Evolutionary conservation across 805 yeast genomes (phyloP), one percentile per base, ranked within the genome.

Genomic region (Hanseniaspora lindneri): DNA sequence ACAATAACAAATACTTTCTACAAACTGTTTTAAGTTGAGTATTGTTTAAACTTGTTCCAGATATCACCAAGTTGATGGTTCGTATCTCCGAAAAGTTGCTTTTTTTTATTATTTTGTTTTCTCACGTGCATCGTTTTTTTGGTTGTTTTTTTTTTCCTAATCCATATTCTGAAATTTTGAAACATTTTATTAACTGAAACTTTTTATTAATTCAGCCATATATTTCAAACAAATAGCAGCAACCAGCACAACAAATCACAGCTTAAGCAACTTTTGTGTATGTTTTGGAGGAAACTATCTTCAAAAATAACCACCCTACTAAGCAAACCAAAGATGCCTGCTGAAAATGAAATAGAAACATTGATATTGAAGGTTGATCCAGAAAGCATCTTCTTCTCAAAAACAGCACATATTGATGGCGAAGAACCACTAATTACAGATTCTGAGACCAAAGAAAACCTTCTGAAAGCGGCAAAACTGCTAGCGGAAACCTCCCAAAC

Each of bases 391-490:
- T 51, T 51, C 1, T 83, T 82, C 56, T 39, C 64, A 4, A 50
- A 58, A 2, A 54, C 52, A 17, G 61, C 67, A 1, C 67, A 64
- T 16, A 58, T 65, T 1, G 64, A 62, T 37, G 71, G 71, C 2
- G 60, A 60, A 1, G 47, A 64, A 20, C 77, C 79, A 3, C 59
- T 54, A 0, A 70, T 81, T 17, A 56, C 69, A 1, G 85, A 80
- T 56, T 56, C 67, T n/a, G 60, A 60, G 24, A 79, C 94, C 0
- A 64, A 67, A 51, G 50, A 56, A 10, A 75, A 75, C 51, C 64
- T 87, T 1, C 44, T 62, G 10, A 63, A 63, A 17, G 96, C 96
- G 5, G 79, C 86, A 0, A 56, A 66, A 2, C 64, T 78, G 4
- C 62, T 87, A 4, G 61, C 66, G 16, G 62, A 63, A 2, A 66